Conservation (phyloP, 805 yeast species). For the Martiniozyma abietophila region DNA sequence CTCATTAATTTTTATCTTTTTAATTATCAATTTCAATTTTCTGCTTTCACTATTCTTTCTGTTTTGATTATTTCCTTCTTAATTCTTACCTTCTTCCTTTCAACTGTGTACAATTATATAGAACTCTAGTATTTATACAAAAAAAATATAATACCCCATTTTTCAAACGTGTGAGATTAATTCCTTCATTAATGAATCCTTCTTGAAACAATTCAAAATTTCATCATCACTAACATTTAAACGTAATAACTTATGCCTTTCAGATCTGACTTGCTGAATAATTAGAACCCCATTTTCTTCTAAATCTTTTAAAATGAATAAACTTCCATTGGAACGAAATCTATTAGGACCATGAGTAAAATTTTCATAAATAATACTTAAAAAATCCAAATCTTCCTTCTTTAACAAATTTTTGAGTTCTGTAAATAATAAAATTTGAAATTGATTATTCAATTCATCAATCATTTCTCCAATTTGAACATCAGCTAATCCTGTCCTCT, state of each 20-base stretch:
- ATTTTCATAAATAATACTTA: constrained; percentile 22
- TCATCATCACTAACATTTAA: constrained; percentile 68
- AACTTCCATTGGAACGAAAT: constrained; percentile 50
- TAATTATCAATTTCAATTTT: background rate
- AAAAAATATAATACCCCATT: too few species aligned
- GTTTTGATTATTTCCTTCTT: constrained; percentile 8
- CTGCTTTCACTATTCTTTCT: background rate
- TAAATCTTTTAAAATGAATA: constrained; percentile 54
- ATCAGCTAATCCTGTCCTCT: constrained; percentile 65
- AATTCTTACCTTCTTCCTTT: constrained; percentile 1
- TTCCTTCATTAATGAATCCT: constrained; percentile 39
- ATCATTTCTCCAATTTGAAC: constrained; percentile 65
- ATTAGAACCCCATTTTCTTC: constrained; percentile 70
- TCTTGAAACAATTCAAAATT: constrained; percentile 46
- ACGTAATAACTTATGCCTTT: constrained; percentile 54
- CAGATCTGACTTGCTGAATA: constrained; percentile 60
- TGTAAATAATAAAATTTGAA: constrained; percentile 22
- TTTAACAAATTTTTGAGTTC: constrained; percentile 20
- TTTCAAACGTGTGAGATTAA: constrained; percentile 11
- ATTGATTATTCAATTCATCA: constrained; percentile 55
- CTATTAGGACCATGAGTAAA: constrained; percentile 21
- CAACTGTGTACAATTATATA: background rate
- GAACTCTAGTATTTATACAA: too few species aligned
- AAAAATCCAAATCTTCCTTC: constrained; percentile 18
- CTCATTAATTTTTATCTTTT: background rate